phyloP scores from a whole-genome alignment of 129 eudicot genomes.

The sunflower (Helianthus annuus) region HanXRQr2.0-SUNRISE NC_035440.2:60423303-60423802 shows the following conservation, averaged over 20 bases:
- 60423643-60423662: not conserved
- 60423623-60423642: slow-evolving; percentile 42
- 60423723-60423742: slow-evolving; percentile 39
- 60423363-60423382: not conserved
- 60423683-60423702: not conserved
- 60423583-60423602: slow-evolving; percentile 32
- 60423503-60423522: slow-evolving; percentile 1
- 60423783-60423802: slow-evolving; percentile 55
- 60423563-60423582: slow-evolving; percentile 28
- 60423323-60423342: not conserved
- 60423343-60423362: not conserved
- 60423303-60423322: not conserved
- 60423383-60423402: not conserved
- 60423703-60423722: no score
- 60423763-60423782: slow-evolving; percentile 53
- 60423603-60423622: slow-evolving; percentile 38
- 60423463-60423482: not conserved
- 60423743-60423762: slow-evolving; percentile 48
- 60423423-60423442: not conserved
- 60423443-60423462: not conserved
- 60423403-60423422: not conserved
- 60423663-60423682: slow-evolving; percentile 1
- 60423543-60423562: slow-evolving; percentile 42
- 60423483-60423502: not conserved
- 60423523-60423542: not conserved